Evolutionary conservation across 495 filamentous ascomycete genomes (phyloP).

Genomic region (Articulospora tetracladia): DNA sequence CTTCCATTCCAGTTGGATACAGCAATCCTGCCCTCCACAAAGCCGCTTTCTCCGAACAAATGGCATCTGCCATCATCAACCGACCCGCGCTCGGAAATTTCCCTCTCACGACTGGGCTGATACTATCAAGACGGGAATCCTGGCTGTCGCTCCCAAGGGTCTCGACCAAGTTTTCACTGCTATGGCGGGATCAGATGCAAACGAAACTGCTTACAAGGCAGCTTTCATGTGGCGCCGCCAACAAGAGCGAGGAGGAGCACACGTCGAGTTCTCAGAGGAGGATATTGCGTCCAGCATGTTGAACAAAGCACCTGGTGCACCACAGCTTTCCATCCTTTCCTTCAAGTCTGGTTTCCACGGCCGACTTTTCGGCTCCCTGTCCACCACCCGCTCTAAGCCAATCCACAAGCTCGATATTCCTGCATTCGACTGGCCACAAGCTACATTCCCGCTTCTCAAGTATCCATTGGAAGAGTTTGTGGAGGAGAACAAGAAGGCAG

Average conservation of each 20-base stretch:
- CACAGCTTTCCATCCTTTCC: constrained; percentile 83
- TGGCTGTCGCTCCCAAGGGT: constrained; percentile 86
- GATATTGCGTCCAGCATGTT: constrained; percentile 78
- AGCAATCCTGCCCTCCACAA: constrained; percentile 80
- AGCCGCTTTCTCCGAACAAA: constrained; percentile 70
- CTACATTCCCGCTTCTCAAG: constrained; percentile 82
- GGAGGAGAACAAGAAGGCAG: constrained; percentile 78
- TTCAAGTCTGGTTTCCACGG: constrained; percentile 96
- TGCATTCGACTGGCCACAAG: constrained; percentile 97
- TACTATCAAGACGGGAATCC: constrained; percentile 80
- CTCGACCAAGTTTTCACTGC: constrained; percentile 96
- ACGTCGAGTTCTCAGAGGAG: constrained; percentile 79
- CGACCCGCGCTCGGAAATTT: constrained; percentile 96
- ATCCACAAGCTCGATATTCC: constrained; percentile 99
- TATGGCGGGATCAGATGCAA: constrained; percentile 93
- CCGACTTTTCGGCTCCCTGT: constrained; percentile 87
- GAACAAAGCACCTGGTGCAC: constrained; percentile 80
- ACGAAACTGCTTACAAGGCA: constrained; percentile 98
- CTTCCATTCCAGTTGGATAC: constrained; percentile 96
- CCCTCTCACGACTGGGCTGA: constrained; percentile 86
- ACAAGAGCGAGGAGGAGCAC: constrained; percentile 75
- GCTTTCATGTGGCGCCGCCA: constrained; percentile 97
- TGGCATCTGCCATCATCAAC: constrained; percentile 84
- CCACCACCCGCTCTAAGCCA: constrained; percentile 91
- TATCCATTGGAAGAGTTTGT: constrained; percentile 86